Conservation (phyloP, 768 basidiomycete genomes). For the Coprinopsis strossmayeri region DNA sequence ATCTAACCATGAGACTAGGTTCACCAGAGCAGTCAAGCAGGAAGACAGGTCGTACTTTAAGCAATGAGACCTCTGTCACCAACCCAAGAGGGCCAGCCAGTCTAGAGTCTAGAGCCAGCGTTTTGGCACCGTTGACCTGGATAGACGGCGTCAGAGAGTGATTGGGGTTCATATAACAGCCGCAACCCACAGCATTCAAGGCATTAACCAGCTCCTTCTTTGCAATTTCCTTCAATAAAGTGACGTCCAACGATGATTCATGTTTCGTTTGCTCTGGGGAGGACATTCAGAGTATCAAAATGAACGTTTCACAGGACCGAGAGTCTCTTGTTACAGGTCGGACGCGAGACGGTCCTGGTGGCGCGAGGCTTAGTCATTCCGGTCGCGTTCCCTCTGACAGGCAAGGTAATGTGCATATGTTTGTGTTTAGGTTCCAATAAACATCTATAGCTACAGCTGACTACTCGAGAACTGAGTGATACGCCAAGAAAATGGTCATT, state of each 20-base stretch:
- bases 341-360: no score
- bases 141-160: no score
- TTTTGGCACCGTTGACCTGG: conserved; percentile 93
- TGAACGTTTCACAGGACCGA: no score
- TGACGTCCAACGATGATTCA: conserved; percentile 48
- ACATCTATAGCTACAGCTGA: no score
- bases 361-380: no score
- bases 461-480: no score
- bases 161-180: no score
- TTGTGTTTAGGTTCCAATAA: no score
- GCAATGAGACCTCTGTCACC: conserved; percentile 86
- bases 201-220: conserved; percentile 79
- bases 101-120: conserved; percentile 85
- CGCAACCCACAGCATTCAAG: conserved; percentile 83
- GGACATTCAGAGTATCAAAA: conserved; percentile 4
- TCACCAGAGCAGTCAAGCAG: not conserved
- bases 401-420: no score
- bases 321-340: no score
- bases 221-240: conserved; percentile 68
- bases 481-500: no score
- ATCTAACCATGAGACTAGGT: not conserved
- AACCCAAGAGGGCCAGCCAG: conserved; percentile 90
- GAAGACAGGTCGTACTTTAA: conserved; percentile 59
- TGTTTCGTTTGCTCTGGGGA: conserved; percentile 3
- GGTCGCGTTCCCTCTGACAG: no score